Base-by-base conservation (phyloP, 2,329 filamentous ascomycete genomes). In the Aspergillus quadricinctus region DNA sequence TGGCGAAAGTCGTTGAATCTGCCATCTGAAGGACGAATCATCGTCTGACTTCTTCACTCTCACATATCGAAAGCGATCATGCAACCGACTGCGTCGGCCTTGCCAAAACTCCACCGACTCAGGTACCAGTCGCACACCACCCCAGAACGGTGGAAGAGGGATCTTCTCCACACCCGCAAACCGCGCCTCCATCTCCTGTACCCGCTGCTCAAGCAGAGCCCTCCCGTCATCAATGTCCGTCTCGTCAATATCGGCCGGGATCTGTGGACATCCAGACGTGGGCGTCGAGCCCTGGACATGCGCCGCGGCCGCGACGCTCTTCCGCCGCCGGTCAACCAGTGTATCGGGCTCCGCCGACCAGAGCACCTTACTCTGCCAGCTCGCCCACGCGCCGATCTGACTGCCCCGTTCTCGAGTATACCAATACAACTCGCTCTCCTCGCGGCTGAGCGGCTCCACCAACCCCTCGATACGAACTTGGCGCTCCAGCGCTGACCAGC, bases 71-170 rank as follows among this genome's bases (percentile, higher is more conserved):
- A 99, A 97, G 25, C 94, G 88, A 80, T 99, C 94, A 76, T 99
- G 94, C 73, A 99, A 77, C 57, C 94, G 82, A 76, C 88, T 96
- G 70, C 90, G 83, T 66, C 94, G 83, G 2, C 94, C 94, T 80
- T 97, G 92, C 84, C 94, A 99, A 72, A 99, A 99, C 81, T 99
- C 94, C 50, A 99, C 82, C 65, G 85, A 84, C 69, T 92, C 88
- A 0, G 94, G 93, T 61, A 92, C 81, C 58, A 99, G 83, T 65
- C 93, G 85, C 72, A 97, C 71, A 0, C 94, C 94, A 29, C 94
- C 94, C 94, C 94, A 99, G 72, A 96, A 97, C 9, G 89, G 87
- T 3, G 94, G 94, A 50, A 97, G 86, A 1, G 92, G 92, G 62
- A 99, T 96, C 55, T 89, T 76, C 28, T 96, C 89, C 61, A 83